Base-by-base conservation (phyloP, 1,139 yeast species). In the Sugiyamaella pinicola region DNA sequence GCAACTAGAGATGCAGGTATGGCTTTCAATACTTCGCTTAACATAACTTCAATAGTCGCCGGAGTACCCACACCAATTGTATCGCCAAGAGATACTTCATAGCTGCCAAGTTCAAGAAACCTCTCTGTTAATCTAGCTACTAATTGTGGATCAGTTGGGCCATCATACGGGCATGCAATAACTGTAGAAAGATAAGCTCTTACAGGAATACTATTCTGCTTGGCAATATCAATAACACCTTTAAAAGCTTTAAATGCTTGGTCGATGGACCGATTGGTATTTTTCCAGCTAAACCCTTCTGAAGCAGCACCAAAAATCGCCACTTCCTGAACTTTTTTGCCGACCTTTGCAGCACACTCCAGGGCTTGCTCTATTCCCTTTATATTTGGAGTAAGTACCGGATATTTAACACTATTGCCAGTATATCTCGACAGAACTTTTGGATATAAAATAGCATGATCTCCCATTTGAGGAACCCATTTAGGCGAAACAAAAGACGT, bases 51-150 rank as follows among this genome's bases (percentile, higher is more conserved):
- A 15, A 67, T 58, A 9, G 65, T 56, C 1, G 62, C 60, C 5
- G 72, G 70, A 9, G 72, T 69, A 15, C 71, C 73, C 2, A 67
- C 70, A 15, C 73, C 73, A 48, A 68, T 69, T 9, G 73, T 69
- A 43, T 69, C 73, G 2, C 73, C 73, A 3, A 69, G 62, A 13
- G 72, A 68, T 12, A 69, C 69, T 52, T 69, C 72, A 53, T 68
- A 69, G 57, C 73, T 68, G 19, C 73, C 73, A 54, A 67, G 53
- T 19, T 66, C 69, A 12, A 68, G 58, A 33, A 66, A 60, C 47
- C 59, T 51, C 46, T 61, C 59, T 1, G 72, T 57, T 24, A 68
- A 55, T 41, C 58, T 55, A 2, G 71, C 69, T 2, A 69, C 73
- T 13, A 49, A 53, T 3, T 53, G 46, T 0, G 73, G 72, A n/a